Base-by-base conservation (phyloP, 1,284 basidiomycete species). In the Boletus subluridellus region DNA sequence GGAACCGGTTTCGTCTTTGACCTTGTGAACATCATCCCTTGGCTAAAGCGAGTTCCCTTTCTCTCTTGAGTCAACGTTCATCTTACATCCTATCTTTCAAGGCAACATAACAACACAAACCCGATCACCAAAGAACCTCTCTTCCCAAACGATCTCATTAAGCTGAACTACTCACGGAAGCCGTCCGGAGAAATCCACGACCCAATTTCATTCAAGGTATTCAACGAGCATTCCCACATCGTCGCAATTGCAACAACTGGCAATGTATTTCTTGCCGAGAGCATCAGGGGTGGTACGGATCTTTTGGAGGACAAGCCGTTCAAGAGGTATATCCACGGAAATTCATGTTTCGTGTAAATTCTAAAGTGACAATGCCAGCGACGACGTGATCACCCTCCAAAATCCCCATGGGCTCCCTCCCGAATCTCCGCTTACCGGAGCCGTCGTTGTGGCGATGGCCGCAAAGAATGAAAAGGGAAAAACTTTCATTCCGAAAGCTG, bases 171-270 rank as follows among this genome's bases (percentile, higher is more conserved):
- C 69, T 87, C 87, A 51, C 82, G 86, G 57, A 90, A 89, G 69
- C 76, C 88, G 3, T 85, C 91, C 41, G 89, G 89, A 39, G 89
- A 93, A 70, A 84, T 91, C 21, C 88, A 94, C 70, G 94, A 96
- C 71, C 94, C 94, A 1, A 94, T 96, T 50, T 92, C 92, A 3
- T 95, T 95, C 81, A 95, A 95, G 70, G 89, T 90, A 0, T 94
- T 96, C 78, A 93, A 82, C 66, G 89, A 94, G 60, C 93, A 95
- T 68, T 93, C 93, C 1, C 91, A 95, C 72, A 90, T 96, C 54
- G 91, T 95, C 47, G 92, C 92, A 52, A 85, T 96, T 63, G 89
- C 90, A 30, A 90, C 86, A 3, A 95, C 94, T 0, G 94, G 94
- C 7, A 96, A 97, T 69, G 95, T 97, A 2, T 97, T 90, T 70